Evolutionary conservation across 176 grass and related monocot species (phyloP), one percentile per base, ranked within the genome.

Genomic region (Poa pratensis): DNA sequence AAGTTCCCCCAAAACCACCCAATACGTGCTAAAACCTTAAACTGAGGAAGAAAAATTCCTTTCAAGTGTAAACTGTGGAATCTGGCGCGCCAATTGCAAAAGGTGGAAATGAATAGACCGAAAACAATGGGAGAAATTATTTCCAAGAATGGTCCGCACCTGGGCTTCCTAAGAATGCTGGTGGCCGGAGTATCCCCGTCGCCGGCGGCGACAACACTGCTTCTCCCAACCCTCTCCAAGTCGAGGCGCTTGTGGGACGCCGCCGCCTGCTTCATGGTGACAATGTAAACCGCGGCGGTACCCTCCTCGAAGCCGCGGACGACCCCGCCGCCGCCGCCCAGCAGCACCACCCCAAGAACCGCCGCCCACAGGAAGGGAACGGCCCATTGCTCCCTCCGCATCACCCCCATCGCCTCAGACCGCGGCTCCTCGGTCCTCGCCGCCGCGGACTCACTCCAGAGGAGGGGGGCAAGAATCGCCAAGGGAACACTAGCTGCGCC

Each of bases 271-370:
- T 89, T 96, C 96, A 99, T 90, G 49, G 86, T 96, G 37, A 99
- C 96, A 91, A 99, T 96, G 84, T 94, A 99, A 75, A 99, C 91
- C 35, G 88, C 85, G 3, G 88, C 83, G 3, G 88, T 66, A 86
- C 94, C 90, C 28, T 94, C 91, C 81, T 94, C 83, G 32, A 80
- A 82, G 35, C 74, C 88, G 57, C 76, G 51, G 59, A 42, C 73
- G 35, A 69, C 22, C 28, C 63, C 81, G 16, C 80, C 28, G 63
- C 80, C 27, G 63, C 73, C 30, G n/a, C 63, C 28, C 19, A 9
- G 27, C 59, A 83, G 18, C 60, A 51, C 67, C 50, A 28, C 50
- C 89, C 20, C 84, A 80, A 90, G 89, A 80, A 81, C 76, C 81
- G 9, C 42, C 40, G 13, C 39, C 70, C 3, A 84, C 40, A 87